phyloP scores from a whole-genome alignment of 2,329 filamentous ascomycete species.

The Penicillium vulpinum region DNA sequence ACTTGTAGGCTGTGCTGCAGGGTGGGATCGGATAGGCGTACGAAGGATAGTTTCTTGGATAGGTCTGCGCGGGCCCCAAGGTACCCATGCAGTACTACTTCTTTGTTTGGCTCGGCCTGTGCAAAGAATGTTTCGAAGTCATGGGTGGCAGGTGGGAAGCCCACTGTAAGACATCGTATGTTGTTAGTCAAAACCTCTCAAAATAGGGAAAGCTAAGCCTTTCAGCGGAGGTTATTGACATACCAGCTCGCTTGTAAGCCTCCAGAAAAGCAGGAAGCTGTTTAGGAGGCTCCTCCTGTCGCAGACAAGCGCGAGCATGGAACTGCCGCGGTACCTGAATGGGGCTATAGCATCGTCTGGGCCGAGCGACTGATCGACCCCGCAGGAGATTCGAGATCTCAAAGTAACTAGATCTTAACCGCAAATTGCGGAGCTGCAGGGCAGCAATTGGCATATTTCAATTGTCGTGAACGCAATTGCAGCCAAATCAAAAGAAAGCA shows the following conservation, averaged over 20 bases:
- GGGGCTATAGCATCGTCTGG: slow-evolving; percentile 7
- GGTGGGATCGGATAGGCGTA: slow-evolving; percentile 53
- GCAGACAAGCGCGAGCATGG: slow-evolving; percentile 23
- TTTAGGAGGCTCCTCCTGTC: slow-evolving; percentile 19
- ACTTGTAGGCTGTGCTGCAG: slow-evolving; percentile 52
- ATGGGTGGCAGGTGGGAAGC: slow-evolving; percentile 49
- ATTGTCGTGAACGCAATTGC: neutral
- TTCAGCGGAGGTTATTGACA: slow-evolving; percentile 13
- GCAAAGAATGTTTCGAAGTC: slow-evolving; percentile 40
- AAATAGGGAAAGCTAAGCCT: too few species aligned
- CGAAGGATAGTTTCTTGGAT: slow-evolving; percentile 70
- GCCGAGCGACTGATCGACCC: slow-evolving; percentile 14
- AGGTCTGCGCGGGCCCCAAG: slow-evolving; percentile 68
- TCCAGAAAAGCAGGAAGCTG: slow-evolving; percentile 35
- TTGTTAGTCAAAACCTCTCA: slow-evolving; percentile 10
- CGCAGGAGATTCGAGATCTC: slow-evolving; percentile 41
- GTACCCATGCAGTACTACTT: slow-evolving; percentile 67
- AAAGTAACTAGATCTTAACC: slow-evolving; percentile 1
- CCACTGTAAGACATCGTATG: slow-evolving; percentile 37
- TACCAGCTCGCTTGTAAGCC: slow-evolving; percentile 50
- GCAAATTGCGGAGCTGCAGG: slow-evolving; percentile 2
- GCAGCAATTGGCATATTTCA: slow-evolving; percentile 10
- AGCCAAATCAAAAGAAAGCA: neutral
- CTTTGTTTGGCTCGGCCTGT: slow-evolving; percentile 33
- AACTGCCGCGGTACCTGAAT: slow-evolving; percentile 19